Evolutionary conservation across 2,329 filamentous ascomycete genomes (phyloP).

Genomic region (Penicillium paneum): DNA sequence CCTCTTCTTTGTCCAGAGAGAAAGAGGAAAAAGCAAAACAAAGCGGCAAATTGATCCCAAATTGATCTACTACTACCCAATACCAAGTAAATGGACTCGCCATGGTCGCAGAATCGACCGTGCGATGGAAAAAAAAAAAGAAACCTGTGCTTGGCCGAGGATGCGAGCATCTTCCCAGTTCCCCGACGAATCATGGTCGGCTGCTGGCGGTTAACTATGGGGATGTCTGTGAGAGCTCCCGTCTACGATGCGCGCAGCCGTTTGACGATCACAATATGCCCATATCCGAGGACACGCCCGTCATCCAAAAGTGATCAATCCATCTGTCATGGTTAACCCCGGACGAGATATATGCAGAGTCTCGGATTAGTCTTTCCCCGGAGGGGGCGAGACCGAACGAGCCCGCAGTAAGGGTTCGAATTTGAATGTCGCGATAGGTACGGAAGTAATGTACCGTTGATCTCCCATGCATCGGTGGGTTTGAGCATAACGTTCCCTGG

Average conservation of each 20-base stretch:
- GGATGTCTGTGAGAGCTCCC: not conserved
- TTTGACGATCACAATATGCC: slow-evolving; percentile 22
- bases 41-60: slow-evolving; percentile 1
- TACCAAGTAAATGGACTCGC: not conserved
- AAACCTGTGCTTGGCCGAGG: not conserved
- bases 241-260: slow-evolving; percentile 19
- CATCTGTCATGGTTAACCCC: slow-evolving; percentile 10
- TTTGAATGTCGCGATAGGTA: slow-evolving; percentile 2
- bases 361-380: not conserved
- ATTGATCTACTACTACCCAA: not conserved
- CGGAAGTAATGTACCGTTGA: slow-evolving; percentile 1
- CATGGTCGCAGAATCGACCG: slow-evolving; percentile 2
- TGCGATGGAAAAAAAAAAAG: slow-evolving; percentile 12
- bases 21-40: not conserved
- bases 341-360: slow-evolving; percentile 9
- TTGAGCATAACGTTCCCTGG: not conserved
- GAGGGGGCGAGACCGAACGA: not conserved
- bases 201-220: not conserved
- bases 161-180: not conserved
- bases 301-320: slow-evolving; percentile 9
- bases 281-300: slow-evolving; percentile 10
- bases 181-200: slow-evolving; percentile 21
- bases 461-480: slow-evolving; percentile 12
- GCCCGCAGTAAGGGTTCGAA: slow-evolving; percentile 4
- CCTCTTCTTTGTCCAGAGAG: not conserved